These are phyloP conservation scores for Tolypocladium ovalisporum DNA, from an alignment of 2,329 filamentous ascomycete species.

Conservation along the genomic window DNA sequence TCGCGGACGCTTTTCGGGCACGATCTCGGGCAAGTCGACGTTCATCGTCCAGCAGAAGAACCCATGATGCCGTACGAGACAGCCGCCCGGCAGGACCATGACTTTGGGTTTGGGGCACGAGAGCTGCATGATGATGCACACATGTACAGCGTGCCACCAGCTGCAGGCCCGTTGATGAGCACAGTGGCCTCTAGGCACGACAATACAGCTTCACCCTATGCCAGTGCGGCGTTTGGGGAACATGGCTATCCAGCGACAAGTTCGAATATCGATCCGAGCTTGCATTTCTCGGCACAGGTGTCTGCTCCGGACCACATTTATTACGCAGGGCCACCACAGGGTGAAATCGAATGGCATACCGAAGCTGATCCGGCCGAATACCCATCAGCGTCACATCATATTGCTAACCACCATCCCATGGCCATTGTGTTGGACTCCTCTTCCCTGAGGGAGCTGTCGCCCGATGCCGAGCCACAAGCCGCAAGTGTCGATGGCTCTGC, in stretches of 20 bases:
- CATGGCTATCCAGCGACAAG: neutral
- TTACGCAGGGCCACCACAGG: neutral
- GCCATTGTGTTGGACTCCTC: neutral
- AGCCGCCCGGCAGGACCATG: neutral
- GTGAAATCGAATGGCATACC: neutral
- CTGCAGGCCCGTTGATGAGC: neutral
- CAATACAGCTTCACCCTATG: neutral
- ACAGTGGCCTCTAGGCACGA: neutral
- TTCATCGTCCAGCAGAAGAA: neutral
- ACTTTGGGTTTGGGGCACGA: neutral
- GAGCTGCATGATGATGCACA: neutral
- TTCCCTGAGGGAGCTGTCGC: constrained; percentile 1
- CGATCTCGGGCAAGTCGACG: neutral
- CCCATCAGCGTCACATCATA: neutral
- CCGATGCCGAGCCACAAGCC: neutral
- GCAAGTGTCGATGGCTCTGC: neutral
- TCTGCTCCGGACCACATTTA: neutral
- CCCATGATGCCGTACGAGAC: neutral
- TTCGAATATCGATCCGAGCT: constrained; percentile 6
- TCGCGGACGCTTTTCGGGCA: constrained; percentile 5
- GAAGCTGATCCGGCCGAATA: neutral
- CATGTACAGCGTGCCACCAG: neutral
- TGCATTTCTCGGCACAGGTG: constrained; percentile 3
- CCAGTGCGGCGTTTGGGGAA: neutral
- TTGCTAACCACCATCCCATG: neutral